Evolutionary conservation across 208 protist species (phyloP).

Genomic region (Leishmania tarentolae): DNA sequence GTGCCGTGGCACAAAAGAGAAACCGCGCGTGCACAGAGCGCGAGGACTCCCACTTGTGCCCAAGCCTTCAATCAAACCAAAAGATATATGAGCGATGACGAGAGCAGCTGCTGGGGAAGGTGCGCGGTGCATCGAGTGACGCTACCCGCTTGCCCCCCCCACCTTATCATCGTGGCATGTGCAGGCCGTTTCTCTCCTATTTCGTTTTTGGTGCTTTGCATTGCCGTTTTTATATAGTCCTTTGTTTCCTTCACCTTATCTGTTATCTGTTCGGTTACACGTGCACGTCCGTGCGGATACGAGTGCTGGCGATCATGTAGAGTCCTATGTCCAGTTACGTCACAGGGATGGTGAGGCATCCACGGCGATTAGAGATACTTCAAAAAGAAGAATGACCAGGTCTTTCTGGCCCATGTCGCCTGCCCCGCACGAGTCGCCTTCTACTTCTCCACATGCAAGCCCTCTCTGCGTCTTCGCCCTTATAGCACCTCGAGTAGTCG

Average conservation of each 20-base stretch:
- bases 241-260: constrained; percentile 1
- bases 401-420: not conserved
- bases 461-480: not conserved
- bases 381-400: not conserved
- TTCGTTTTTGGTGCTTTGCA: not conserved
- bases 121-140: not conserved
- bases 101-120: not conserved
- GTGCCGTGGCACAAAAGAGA: not conserved
- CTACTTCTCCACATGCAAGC: not conserved
- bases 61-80: not conserved
- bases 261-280: constrained; percentile 2
- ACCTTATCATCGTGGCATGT: not conserved
- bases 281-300: not conserved
- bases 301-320: not conserved
- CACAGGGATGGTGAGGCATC: not conserved
- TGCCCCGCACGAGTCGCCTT: not conserved
- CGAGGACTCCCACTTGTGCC: not conserved
- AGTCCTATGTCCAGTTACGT: not conserved
- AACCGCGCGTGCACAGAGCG: not conserved
- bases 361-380: not conserved
- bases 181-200: not conserved
- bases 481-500: not conserved
- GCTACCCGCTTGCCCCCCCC: not conserved
- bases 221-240: not conserved
- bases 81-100: not conserved